phyloP scores from a whole-genome alignment of 73 alveolate species.

The Blepharisma stoltei region DNA sequence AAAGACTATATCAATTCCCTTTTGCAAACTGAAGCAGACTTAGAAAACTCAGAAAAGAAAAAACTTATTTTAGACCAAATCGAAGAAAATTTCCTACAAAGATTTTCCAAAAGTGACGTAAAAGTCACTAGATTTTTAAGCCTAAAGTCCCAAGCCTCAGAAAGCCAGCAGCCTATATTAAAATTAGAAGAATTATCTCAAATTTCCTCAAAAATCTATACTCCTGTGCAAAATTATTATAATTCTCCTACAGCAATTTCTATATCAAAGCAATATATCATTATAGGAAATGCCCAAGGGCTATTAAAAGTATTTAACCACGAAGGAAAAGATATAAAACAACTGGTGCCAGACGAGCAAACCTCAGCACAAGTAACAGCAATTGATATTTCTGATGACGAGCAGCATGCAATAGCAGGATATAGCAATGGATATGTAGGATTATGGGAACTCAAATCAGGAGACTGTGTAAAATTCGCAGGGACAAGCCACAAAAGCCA shows the following conservation, averaged over 20 bases:
- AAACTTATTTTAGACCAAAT: no score
- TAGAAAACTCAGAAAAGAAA: no score
- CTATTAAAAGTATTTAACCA: neutral
- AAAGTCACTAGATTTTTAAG: no score
- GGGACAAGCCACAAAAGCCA: neutral
- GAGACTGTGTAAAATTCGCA: neutral
- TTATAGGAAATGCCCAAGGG: neutral
- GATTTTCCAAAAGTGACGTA: no score
- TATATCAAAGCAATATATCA: neutral
- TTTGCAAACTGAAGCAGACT: no score
- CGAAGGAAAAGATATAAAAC: constrained; percentile 5
- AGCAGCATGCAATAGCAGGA: neutral
- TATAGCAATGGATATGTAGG: neutral
- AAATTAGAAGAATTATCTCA: no score
- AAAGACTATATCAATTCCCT: no score
- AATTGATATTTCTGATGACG: constrained; percentile 25
- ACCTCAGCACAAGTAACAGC: neutral
- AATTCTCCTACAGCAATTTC: constrained; percentile 1
- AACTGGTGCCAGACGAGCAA: neutral
- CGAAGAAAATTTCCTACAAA: no score
- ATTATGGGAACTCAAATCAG: constrained; percentile 26
- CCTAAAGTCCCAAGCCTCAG: no score
- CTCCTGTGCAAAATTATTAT: no score
- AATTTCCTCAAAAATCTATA: no score
- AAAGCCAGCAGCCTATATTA: no score